A percentile compares a stretch with the other conserved stretches of the same genome.
These are phyloP conservation scores for Bolboschoenus planiculmis DNA, from an alignment of 176 grass and related monocot genomes.

Conservation along the genomic window DNA sequence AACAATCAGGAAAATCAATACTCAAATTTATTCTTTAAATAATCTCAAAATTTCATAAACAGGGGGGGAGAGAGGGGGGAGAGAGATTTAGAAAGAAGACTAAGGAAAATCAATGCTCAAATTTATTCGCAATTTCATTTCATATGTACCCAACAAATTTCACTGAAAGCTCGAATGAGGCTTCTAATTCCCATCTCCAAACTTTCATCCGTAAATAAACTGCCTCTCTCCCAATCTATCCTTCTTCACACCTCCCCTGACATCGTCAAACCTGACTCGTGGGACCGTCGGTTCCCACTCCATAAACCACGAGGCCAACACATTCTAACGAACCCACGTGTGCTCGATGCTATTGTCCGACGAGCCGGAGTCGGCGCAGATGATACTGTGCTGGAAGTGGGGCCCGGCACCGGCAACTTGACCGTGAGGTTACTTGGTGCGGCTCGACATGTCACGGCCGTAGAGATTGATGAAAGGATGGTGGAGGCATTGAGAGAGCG, in stretches of 20 bases:
- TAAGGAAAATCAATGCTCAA: no score
- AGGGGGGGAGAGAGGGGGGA: no score
- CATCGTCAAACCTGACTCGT: conserved; percentile 20
- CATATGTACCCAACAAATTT: no score
- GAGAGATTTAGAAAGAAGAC: no score
- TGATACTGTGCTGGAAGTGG: conserved; percentile 78
- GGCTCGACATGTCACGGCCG: conserved; percentile 32
- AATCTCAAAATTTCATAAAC: no score
- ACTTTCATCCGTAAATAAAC: neutral
- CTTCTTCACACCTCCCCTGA: neutral
- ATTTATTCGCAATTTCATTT: no score
- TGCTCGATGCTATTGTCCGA: conserved; percentile 60
- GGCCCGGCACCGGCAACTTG: conserved; percentile 71
- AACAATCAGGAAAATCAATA: no score
- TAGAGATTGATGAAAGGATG: conserved; percentile 82
- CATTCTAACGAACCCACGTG: conserved; percentile 67
- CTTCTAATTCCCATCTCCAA: conserved; percentile 3
- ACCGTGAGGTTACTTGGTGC: conserved; percentile 61
- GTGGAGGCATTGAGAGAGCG: conserved; percentile 51
- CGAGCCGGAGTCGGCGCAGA: conserved; percentile 31
- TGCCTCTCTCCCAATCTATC: neutral
- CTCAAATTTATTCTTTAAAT: no score
- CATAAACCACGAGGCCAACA: conserved; percentile 72
- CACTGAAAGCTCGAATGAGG: neutral
- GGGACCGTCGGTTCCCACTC: conserved; percentile 65